A percentile compares a stretch with the other conserved stretches of the same genome.
phyloP scores from a whole-genome alignment of 2,329 filamentous ascomycete genomes.

The Cladosporium sp. region DNA sequence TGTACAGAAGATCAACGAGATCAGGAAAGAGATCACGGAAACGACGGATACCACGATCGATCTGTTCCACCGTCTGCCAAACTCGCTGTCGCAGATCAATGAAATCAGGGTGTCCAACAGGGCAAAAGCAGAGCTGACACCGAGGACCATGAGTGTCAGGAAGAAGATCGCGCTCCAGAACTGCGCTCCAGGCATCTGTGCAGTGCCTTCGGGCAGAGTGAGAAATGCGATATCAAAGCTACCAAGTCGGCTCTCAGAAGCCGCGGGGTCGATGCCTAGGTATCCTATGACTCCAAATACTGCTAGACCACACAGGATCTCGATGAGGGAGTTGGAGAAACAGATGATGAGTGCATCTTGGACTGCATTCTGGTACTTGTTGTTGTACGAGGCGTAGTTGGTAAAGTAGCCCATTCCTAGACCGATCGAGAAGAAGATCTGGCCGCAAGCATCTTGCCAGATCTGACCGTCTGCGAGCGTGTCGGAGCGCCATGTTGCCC shows the following conservation, averaged over 20 bases:
- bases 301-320: constrained; percentile 48
- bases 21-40: constrained; percentile 48
- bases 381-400: constrained; percentile 56
- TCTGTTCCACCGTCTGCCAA: constrained; percentile 6
- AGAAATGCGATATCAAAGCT: constrained; percentile 56
- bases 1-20: constrained; percentile 55
- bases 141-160: constrained; percentile 52
- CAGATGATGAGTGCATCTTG: constrained; percentile 56
- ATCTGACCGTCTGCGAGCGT: constrained; percentile 49
- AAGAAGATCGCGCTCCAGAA: constrained; percentile 57
- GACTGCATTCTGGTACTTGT: constrained; percentile 54
- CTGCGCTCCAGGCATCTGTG: constrained; percentile 54
- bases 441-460: constrained; percentile 57
- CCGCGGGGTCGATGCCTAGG: constrained; percentile 34
- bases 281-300: constrained; percentile 55
- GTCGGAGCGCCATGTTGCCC: constrained; percentile 46
- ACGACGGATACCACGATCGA: constrained; percentile 35
- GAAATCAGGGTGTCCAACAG: constrained; percentile 53
- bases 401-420: constrained; percentile 59
- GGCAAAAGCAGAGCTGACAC: constrained; percentile 43
- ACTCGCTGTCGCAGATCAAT: constrained; percentile 12
- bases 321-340: constrained; percentile 53
- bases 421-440: constrained; percentile 58
- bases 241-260: constrained; percentile 38
- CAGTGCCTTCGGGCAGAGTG: constrained; percentile 53